A percentile compares a stretch with the other conserved stretches of the same genome.
These are phyloP conservation scores for Phytophthora fragariaefolia DNA, from an alignment of 352 stramenopile species.

Conservation along the genomic window DNA sequence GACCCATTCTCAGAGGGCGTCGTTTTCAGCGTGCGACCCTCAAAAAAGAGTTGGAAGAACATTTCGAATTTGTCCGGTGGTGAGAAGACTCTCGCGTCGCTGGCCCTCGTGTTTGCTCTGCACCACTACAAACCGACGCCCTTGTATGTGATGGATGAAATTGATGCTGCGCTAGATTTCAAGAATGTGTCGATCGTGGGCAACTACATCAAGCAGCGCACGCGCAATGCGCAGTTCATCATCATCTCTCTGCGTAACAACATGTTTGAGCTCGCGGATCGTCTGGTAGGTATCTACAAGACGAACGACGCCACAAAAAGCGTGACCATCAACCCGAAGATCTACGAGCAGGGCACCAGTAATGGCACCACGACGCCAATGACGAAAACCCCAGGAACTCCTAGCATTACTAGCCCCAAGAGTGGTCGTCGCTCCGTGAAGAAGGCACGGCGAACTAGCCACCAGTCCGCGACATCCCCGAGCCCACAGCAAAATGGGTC, in stretches of 20 bases:
- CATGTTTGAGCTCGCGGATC: constrained; percentile 99
- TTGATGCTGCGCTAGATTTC: constrained; percentile 96
- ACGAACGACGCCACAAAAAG: constrained; percentile 99
- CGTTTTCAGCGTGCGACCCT: constrained; percentile 98
- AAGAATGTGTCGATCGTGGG: constrained; percentile 99
- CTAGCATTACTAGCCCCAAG: constrained; percentile 32
- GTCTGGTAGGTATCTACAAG: constrained; percentile 99
- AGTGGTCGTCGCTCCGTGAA: constrained; percentile 34
- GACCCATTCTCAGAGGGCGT: constrained; percentile 99
- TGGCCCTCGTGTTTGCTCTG: constrained; percentile 99
- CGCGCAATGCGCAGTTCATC: constrained; percentile 99
- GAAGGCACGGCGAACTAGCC: constrained; percentile 43
- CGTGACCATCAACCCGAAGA: constrained; percentile 98
- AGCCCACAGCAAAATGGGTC: constrained; percentile 19
- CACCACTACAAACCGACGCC: constrained; percentile 99
- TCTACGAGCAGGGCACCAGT: constrained; percentile 63
- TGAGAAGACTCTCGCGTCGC: constrained; percentile 98
- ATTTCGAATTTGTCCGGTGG: constrained; percentile 99
- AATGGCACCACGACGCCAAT: constrained; percentile 26
- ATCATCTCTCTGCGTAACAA: constrained; percentile 99
- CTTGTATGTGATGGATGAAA: constrained; percentile 99
- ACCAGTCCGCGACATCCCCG: constrained; percentile 36
- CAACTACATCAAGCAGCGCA: constrained; percentile 99
- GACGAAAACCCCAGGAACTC: constrained; percentile 31
- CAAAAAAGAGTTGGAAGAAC: constrained; percentile 99